Base-by-base conservation (phyloP, 1,139 yeast species). In the Geotrichum citri-aurantii region DNA sequence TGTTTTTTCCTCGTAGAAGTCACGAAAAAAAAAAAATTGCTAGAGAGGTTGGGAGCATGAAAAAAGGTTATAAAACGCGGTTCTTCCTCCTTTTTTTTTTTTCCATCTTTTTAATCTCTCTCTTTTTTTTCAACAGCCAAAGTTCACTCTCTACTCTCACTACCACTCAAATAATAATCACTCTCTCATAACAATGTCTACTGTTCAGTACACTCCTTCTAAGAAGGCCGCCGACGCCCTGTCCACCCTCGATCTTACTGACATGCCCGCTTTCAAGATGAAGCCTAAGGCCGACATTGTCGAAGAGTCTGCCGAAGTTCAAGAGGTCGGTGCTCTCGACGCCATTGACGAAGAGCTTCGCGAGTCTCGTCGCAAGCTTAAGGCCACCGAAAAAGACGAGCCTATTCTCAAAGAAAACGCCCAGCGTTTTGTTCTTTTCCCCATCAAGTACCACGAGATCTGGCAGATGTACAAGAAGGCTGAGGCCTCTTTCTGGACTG, bases 401-500 rank as follows among this genome's bases (percentile, higher is more conserved):
- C 97, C 97, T 3, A 77, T 93, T 69, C 82, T 93, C 70, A 74
- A 75, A 62, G 98, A 93, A 77, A 93, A 95, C 82, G 84, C 82
- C 66, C 84, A 84, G 72, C 85, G 99, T 72, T 93, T 91, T 71
- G 99, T 93, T 59, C 79, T 93, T 68, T 95, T 93, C 85, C 99
- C 99, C 65, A 91, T 93, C 77, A 88, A 89, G 77, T 95, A 91
- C 79, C 95, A 92, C 73, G 98, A 93, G 78, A 88, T 95, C 71
- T 93, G 99, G 98, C 96, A 92, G 75, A 93, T 95, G 82, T 93
- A 93, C 79, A 93, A 93, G 80, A 91, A 92, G 78, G 97, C 98
- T 50, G 99, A 93, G 79, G 98, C 99, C 26, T 90, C 97, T 12
- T 93, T 93, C 82, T 93, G 99, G 99, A 93, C 99, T 56, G 97